Base-by-base conservation (phyloP, 2,329 filamentous ascomycete species). In the Fusarium armeniacum region DNA sequence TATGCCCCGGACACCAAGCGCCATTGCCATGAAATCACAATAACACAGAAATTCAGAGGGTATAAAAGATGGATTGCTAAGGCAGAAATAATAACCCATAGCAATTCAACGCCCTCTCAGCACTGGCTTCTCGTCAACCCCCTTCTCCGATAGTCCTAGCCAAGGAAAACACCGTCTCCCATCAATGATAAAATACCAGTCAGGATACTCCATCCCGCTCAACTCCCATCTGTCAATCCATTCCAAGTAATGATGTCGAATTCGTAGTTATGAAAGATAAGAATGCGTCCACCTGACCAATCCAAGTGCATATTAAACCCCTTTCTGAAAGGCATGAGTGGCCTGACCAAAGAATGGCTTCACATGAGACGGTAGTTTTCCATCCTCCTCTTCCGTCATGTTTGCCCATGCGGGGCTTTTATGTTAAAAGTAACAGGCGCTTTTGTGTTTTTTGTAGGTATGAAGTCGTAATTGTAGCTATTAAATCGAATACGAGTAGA, bases 11-110 rank as follows among this genome's bases (percentile, higher is more conserved):
- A 76, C 66, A 78, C 74, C 72, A 69, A 76, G 77, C 78, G 72
- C 78, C 78, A 62, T 72, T 79, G 76, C 77, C 73, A 77, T 78
- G 75, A 77, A 70, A 76, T 65, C 73, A 73, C 65, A 72, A 62
- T 69, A 73, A 65, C 49, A 54, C 62, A 73, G 55, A 65, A 62
- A 57, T 38, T 73, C 52, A 64, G 62, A 69, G 45, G 47, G 52
- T 65, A 70, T 41, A 67, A 75, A 69, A 71, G 65, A 66, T 68
- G 60, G 59, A 73, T 72, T 72, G 69, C 58, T 64, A 70, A 62
- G 62, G 66, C 58, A 71, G 64, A 59, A 55, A 60, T 53, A 51
- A 53, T 54, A 58, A 67, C 49, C 62, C 65, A 56, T 61, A 64
- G 61, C 66, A 62, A 69, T 56, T 69, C 67, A 63, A 44, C 41